Evolutionary conservation across 2,329 filamentous ascomycete species (phyloP), one percentile per base, ranked within the genome.

Genomic region (Fonsecaea pugnacius): DNA sequence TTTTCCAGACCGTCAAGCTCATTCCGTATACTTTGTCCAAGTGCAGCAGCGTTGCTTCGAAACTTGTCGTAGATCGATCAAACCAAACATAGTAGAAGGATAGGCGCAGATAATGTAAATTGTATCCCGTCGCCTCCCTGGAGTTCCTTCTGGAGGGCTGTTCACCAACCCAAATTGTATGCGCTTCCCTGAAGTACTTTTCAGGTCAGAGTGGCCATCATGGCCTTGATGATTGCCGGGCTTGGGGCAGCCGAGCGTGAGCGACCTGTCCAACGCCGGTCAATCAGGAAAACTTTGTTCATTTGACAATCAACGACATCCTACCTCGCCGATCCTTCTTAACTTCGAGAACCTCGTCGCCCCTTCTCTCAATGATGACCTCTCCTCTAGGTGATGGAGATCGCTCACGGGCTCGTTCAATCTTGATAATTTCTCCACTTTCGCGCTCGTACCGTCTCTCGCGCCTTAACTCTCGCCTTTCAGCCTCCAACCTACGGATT

Each of bases 261-360:
- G 48, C 65, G 67, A 67, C 60, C 69, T 69, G 59, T 63, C 52
- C 62, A 55, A 59, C 61, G 57, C 57, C 57, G 46, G 46, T 59
- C 46, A 59, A 60, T 65, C 62, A 64, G 55, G 62, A 60, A 55
- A 33, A 59, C 38, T 53, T 53, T 53, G 57, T 60, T 67, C 50
- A 65, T 62, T 63, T 69, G 52, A 67, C 67, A 60, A 78, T 70
- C 69, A 75, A 67, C 62, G 71, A 70, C 87, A 95, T 88, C 90
- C 89, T 95, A 96, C 93, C 92, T 92, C 91, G 95, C 83, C 89
- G 89, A 80, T 97, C 92, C 83, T 90, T 92, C 80, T 92, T 90
- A 72, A 96, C 87, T 67, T 82, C 78, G 4, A 80, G 72, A 5
- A 88, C 78, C 64, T 87, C 85, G 57, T 83, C 78, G 43, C 77